phyloP scores from a whole-genome alignment of 2,329 filamentous ascomycete genomes.

The Sarocladium brachiariae region DNA sequence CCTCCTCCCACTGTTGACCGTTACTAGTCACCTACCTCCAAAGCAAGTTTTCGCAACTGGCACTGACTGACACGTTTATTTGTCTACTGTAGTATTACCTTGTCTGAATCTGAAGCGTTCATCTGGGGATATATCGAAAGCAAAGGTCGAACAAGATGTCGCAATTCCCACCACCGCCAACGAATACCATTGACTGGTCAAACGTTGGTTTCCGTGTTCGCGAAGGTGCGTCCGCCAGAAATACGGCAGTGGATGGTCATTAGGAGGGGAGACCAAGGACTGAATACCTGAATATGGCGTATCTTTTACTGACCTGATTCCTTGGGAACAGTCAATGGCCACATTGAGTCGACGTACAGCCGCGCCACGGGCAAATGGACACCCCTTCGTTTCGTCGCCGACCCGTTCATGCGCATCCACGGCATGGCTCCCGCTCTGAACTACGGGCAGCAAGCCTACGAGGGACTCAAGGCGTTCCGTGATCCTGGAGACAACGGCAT shows the following conservation, averaged over 20 bases:
- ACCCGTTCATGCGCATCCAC: constrained; percentile 82
- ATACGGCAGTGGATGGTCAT: not conserved
- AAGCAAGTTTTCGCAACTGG: too few relatives aligned
- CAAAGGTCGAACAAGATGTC: too few relatives aligned
- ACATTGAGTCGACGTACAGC: constrained; percentile 83
- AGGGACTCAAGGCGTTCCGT: constrained; percentile 96
- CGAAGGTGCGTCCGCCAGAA: constrained; percentile 63
- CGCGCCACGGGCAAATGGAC: constrained; percentile 70
- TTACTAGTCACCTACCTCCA: too few relatives aligned
- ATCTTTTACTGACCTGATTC: too few relatives aligned
- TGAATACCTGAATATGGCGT: too few relatives aligned
- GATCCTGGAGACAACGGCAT: constrained; percentile 61
- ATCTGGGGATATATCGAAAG: too few relatives aligned
- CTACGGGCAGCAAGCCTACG: constrained; percentile 96
- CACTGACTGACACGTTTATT: too few relatives aligned
- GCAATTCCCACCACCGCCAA: constrained; percentile 68
- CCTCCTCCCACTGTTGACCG: too few relatives aligned
- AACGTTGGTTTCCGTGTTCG: constrained; percentile 89
- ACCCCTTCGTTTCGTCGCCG: constrained; percentile 67
- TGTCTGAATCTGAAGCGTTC: too few relatives aligned
- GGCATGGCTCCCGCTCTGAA: constrained; percentile 94
- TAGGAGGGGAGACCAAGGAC: too few relatives aligned
- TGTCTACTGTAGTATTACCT: too few relatives aligned
- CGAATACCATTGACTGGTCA: constrained; percentile 84
- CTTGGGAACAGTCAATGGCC: constrained; percentile 69